Evolutionary conservation across 2,329 filamentous ascomycete genomes (phyloP).

Genomic region (Cadophora gregata): DNA sequence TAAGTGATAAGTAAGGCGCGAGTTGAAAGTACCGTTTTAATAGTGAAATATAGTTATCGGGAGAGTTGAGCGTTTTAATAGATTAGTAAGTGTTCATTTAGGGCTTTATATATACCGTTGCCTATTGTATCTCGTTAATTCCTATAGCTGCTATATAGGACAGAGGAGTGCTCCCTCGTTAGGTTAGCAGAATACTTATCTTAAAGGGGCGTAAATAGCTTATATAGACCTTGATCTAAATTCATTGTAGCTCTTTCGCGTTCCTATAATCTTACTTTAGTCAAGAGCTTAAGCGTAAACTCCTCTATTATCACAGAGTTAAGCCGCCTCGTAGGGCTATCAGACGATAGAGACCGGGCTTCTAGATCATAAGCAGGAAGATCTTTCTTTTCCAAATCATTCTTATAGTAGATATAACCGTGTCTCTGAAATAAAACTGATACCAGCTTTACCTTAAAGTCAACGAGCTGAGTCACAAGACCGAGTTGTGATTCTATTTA

Average conservation of each 20-base stretch:
- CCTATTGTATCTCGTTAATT: too few relatives aligned
- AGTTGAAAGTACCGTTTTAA: slow-evolving; percentile 29
- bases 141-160: slow-evolving; percentile 30
- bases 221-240: slow-evolving; percentile 34
- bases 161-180: slow-evolving; percentile 24
- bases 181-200: slow-evolving; percentile 25
- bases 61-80: too few relatives aligned
- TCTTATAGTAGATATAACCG: slow-evolving; percentile 36
- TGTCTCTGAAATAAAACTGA: slow-evolving; percentile 38
- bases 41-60: slow-evolving; percentile 32
- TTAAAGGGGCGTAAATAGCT: slow-evolving; percentile 16
- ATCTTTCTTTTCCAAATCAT: slow-evolving; percentile 28
- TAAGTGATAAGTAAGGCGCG: slow-evolving; percentile 24
- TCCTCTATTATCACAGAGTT: slow-evolving; percentile 10
- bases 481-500: slow-evolving; percentile 36
- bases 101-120: too few relatives aligned
- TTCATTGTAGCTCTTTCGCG: slow-evolving; percentile 30
- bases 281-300: slow-evolving; percentile 31
- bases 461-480: slow-evolving; percentile 39
- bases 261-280: slow-evolving; percentile 31
- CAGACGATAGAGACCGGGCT: slow-evolving; percentile 20
- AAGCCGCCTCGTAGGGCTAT: slow-evolving; percentile 2
- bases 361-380: slow-evolving; percentile 25
- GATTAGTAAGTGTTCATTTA: too few relatives aligned
- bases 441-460: slow-evolving; percentile 41